Base-by-base conservation (phyloP, 805 yeast genomes). In the Hagleromyces aurorensis region DNA sequence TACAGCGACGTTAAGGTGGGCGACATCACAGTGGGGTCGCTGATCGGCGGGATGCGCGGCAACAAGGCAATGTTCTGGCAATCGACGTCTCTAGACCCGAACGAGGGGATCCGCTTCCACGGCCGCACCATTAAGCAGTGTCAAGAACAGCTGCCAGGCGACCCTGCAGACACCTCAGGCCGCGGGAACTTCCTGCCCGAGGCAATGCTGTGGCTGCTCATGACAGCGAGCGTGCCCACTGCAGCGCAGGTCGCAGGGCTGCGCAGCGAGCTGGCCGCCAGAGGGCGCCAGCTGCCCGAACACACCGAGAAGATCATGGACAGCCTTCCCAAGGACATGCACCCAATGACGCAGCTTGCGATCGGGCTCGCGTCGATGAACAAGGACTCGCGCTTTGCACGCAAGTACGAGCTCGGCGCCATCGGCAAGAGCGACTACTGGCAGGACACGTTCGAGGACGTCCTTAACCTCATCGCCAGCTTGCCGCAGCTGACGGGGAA, bases 331-430 rank as follows among this genome's bases (percentile, higher is more conserved):
- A 53, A 69, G 22, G 67, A 72, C 43, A 64, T 80, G 54, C 91
- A 80, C 58, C 91, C 91, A 52, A 80, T 80, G 91, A 78, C 89
- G 17, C 91, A 80, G 56, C 66, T 80, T 48, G 70, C 84, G 27
- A 78, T 81, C 50, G 87, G 83, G 18, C 72, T 81, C 27, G 68
- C 78, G 33, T 78, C 86, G 22, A 67, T 81, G 55, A 80, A 78
- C 61, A 68, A 76, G 37, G 79, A 76, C 44, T 78, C 86, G 12
- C 61, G 58, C 41, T 80, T 80, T 61, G 84, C 86, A 34, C 65
- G 66, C 57, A 80, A 80, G 23, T 80, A 81, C 59, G 81, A 77
- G 42, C 52, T 61, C 40, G 87, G 89, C 38, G n/a, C 19, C 5
- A 71, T 77, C 34, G 64, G 74, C 49, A 80, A 80, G 62, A 50